phyloP scores from a whole-genome alignment of 306 rosid species.

The Myrica gale region DNA sequence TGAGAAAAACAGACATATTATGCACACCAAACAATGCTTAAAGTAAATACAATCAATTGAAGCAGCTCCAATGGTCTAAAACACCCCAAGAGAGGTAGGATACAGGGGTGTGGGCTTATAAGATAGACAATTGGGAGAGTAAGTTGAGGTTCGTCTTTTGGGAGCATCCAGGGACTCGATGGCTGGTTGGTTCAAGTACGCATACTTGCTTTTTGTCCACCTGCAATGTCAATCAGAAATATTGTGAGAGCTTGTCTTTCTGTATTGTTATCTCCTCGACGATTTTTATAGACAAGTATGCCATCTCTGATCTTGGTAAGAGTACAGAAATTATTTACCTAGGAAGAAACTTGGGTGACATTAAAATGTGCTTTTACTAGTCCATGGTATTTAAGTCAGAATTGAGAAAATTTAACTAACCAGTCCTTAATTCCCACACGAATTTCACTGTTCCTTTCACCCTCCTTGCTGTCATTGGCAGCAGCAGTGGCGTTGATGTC shows the following conservation, averaged over 20 bases:
- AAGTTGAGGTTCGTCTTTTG: constrained; percentile 50
- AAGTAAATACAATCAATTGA: constrained; percentile 13
- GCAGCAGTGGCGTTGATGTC: constrained; percentile 2
- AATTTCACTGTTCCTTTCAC: constrained; percentile 34
- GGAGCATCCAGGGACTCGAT: constrained; percentile 47
- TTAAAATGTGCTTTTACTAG: not conserved
- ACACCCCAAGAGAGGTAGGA: constrained; percentile 69
- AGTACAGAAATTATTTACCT: not conserved
- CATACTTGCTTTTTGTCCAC: constrained; percentile 92
- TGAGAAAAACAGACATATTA: not conserved
- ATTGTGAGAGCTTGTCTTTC: not conserved
- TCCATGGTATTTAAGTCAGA: not conserved
- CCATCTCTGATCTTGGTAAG: too few relatives aligned
- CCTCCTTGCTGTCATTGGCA: constrained; percentile 12
- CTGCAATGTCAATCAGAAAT: constrained; percentile 39
- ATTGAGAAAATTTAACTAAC: constrained; percentile 41
- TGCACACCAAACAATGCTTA: not conserved
- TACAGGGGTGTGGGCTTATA: constrained; percentile 49
- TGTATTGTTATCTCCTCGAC: too few relatives aligned
- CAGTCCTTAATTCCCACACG: constrained; percentile 83
- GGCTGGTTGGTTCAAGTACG: constrained; percentile 81
- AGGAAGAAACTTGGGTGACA: not conserved
- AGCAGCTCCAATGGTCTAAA: constrained; percentile 38
- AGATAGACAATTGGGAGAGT: constrained; percentile 46
- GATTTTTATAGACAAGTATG: not conserved